Percentiles rank a stretch among this genome's conserved stretches.
phyloP scores from a whole-genome alignment of 805 yeast genomes.

The Candida suzukii region DNA sequence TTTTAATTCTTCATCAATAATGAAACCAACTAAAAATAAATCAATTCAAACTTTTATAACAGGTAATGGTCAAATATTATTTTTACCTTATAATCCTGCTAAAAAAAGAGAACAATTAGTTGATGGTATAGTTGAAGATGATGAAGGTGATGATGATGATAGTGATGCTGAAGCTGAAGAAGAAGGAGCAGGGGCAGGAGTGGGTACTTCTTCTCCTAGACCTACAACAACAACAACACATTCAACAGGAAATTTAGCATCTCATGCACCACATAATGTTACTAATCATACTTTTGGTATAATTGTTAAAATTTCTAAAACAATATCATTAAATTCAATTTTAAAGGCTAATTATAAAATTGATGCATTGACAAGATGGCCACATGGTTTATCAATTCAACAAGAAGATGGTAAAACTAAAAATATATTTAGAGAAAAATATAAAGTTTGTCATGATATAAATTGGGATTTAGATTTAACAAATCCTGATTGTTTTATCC shows the following conservation, averaged over 20 bases:
- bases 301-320: conserved; percentile 37
- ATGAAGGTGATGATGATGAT: conserved; percentile 18
- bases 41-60: conserved; percentile 18
- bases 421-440: conserved; percentile 35
- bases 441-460: conserved; percentile 31
- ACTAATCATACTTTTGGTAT: conserved; percentile 45
- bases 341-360: conserved; percentile 36
- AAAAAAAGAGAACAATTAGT: conserved; percentile 18
- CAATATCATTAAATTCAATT: conserved; percentile 27
- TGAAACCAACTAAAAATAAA: conserved; percentile 1
- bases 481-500: conserved; percentile 29
- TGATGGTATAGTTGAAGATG: conserved; percentile 11
- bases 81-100: conserved; percentile 26
- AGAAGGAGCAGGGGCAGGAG: conserved; percentile 4
- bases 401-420: conserved; percentile 35
- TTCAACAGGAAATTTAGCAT: neutral
- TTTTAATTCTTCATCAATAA: neutral
- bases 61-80: conserved; percentile 26
- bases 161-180: conserved; percentile 13
- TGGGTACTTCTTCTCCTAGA: too few relatives aligned
- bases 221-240: too few relatives aligned
- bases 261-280: conserved; percentile 15
- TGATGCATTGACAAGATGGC: conserved; percentile 38
- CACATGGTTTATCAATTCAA: conserved; percentile 23
- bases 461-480: conserved; percentile 37